phyloP scores from a whole-genome alignment of 192 early-diverging fungal genomes.

The Rhizophlyctis rosea region DNA sequence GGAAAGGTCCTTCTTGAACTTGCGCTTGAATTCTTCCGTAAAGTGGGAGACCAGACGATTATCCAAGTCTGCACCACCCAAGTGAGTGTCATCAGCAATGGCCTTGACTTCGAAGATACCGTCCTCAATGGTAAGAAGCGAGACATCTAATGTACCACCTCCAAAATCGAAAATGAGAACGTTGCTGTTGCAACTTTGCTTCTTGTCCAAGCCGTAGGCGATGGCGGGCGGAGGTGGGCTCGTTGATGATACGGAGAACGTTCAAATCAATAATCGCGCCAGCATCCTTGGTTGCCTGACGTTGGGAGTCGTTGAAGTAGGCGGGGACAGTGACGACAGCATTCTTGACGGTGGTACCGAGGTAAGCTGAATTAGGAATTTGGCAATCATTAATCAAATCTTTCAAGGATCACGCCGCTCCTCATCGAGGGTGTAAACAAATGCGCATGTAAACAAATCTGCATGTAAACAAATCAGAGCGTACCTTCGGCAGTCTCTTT shows the following conservation, averaged over 20 bases:
- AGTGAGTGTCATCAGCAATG: constrained; percentile 97
- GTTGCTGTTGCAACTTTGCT: constrained; percentile 82
- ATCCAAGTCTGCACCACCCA: constrained; percentile 99
- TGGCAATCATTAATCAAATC: too few species aligned
- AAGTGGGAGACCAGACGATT: constrained; percentile 98
- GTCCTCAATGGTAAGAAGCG: constrained; percentile 93
- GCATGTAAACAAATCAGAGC: too few species aligned
- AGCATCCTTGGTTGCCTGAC: constrained; percentile 99
- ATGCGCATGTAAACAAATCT: too few species aligned
- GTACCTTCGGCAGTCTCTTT: constrained; percentile 92
- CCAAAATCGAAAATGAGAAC: constrained; percentile 97
- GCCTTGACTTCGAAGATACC: constrained; percentile 99
- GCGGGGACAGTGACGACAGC: constrained; percentile 98
- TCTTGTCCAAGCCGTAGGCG: constrained; percentile 99
- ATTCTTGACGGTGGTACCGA: constrained; percentile 82
- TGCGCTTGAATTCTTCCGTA: constrained; percentile 94
- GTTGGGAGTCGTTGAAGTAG: constrained; percentile 99
- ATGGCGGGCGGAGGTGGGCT: constrained; percentile 99
- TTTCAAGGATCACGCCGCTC: too few species aligned
- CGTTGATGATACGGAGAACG: constrained; percentile 99
- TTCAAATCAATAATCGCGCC: constrained; percentile 94
- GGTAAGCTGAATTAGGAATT: too few species aligned
- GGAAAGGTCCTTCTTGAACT: constrained; percentile 94
- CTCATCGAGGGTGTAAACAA: too few species aligned
- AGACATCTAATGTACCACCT: constrained; percentile 98